phyloP scores from a whole-genome alignment of 2,329 filamentous ascomycete genomes.

The Exutisphaerella laricina region DNA sequence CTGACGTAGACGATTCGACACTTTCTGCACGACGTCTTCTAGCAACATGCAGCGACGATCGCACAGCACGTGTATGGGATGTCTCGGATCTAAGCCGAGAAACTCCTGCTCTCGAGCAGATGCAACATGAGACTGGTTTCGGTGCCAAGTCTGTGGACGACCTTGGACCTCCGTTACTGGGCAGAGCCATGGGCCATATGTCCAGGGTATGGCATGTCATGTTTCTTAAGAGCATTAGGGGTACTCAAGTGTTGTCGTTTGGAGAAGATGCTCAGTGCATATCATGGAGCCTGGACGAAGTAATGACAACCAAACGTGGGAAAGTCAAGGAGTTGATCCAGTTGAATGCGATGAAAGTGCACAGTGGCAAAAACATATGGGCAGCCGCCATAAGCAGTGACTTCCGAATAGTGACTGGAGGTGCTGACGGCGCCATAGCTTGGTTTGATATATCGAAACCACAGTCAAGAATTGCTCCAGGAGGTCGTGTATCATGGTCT shows the following conservation, averaged over 20 bases:
- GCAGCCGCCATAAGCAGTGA: conserved; percentile 48
- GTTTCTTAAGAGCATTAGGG: conserved; percentile 42
- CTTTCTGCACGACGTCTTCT: conserved; percentile 54
- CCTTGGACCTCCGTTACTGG: conserved; percentile 47
- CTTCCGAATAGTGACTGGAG: conserved; percentile 58
- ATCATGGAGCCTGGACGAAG: conserved; percentile 48
- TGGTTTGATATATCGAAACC: conserved; percentile 6
- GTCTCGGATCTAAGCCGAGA: conserved; percentile 51
- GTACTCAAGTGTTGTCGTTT: conserved; percentile 60
- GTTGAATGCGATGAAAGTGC: conserved; percentile 54
- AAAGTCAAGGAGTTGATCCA: conserved; percentile 44
- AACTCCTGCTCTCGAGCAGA: conserved; percentile 19
- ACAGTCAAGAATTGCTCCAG: not conserved
- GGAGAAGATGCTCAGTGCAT: conserved; percentile 79
- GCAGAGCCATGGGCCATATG: conserved; percentile 74
- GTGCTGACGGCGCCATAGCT: conserved; percentile 67
- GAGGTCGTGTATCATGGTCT: not conserved
- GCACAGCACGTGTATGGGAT: conserved; percentile 84
- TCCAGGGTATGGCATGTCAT: conserved; percentile 86
- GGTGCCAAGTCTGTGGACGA: conserved; percentile 32
- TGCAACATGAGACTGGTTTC: conserved; percentile 43
- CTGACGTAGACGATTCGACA: conserved; percentile 34
- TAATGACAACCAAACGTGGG: not conserved
- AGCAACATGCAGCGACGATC: conserved; percentile 89
- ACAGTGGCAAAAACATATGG: conserved; percentile 90